Base-by-base conservation (phyloP, 2,329 filamentous ascomycete genomes). In the Penicillium oxalicum region DNA sequence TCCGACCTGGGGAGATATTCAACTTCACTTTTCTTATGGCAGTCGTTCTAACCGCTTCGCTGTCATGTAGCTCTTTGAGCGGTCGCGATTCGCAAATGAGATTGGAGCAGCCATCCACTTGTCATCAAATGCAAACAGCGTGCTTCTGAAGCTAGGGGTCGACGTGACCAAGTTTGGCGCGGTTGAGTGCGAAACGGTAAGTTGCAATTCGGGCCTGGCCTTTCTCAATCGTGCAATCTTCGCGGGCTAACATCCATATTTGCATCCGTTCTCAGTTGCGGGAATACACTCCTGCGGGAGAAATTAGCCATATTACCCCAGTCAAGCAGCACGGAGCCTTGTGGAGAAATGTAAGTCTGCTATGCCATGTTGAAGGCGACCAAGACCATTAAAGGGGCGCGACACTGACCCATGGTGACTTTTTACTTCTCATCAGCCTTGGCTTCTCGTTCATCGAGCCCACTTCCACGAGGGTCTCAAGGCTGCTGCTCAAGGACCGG, bases 41-140 rank as follows among this genome's bases (percentile, higher is more conserved):
- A 18, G 18, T 18, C 18, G 18, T 18, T 18, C 40, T 48, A 13
- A 51, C 24, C 8, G 11, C 29, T 32, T 7, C 6, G 24, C 34
- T 5, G 13, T 32, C 4, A 12, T 24, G 3, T 45, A 79, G 75
- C 50, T 82, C 0, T 77, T 74, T 43, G 80, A 84, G 54, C 75
- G 80, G 58, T 82, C 79, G 0, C 68, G 69, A 1, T 75, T 83
- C 32, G 74, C 76, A 12, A 75, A 70, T 44, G 81, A 84, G 61
- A 66, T 73, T 1, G 82, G 81, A 0, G 81, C 82, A 3, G 81
- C 81, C 0, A 74, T 85, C n/a, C 80, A 84, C 57, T 61, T 85
- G 4, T 75, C 78, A 0, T 80, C 83, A 0, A 86, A 86, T 56
- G 69, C 75, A 2, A 82, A 83, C 61, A 78, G 79, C 0, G 63